Evolutionary conservation across 306 rosid genomes (phyloP), one percentile per base, ranked within the genome.

Genomic region (Acacia acuminata): DNA sequence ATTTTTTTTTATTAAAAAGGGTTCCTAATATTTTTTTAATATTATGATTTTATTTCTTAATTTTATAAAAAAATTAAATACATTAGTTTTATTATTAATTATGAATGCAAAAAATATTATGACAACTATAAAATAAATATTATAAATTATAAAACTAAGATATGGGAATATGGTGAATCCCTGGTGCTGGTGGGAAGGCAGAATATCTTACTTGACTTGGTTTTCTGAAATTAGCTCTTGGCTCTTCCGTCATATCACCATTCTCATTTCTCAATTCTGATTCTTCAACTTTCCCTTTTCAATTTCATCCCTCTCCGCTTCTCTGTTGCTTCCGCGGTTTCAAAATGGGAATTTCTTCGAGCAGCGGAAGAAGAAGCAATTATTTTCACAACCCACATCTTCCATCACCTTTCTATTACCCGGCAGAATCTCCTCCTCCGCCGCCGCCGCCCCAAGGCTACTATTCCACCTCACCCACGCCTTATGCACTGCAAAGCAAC

Each of bases 311-410:
- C 25, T 64, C 63, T 38, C 47, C 63, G 16, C 55, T 32, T 25
- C 67, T 60, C 60, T 40, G 42, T 15, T 4, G 0, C 77, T 17
- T 73, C 19, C 42, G 5, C 14, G 3, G 19, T 7, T 42, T 53
- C 38, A 77, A 64, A 64, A 94, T 93, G 98, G 98, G 99, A 43
- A 87, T 75, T 88, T 93, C 94, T n/a, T 84, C 90, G 90, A 88
- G 97, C 65, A 82, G 82, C 87, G 82, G 93, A 79, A 86, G 97
- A 86, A 82, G 91, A 77, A 83, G 84, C 89, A 75, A 66, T 79
- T 83, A 91, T 40, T 63, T 73, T 76, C 91, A 20, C 67, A 81
- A 22, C 65, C 90, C 85, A 20, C 84, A 36, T 48, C 84, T 22
- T 22, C 81, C 68, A 10, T 77, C 88, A 8, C 82, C 91, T 45